A percentile compares a stretch with the other conserved stretches of the same genome.
phyloP scores from a whole-genome alignment of 257 asterid species.

The Asclepias syriaca region DNA sequence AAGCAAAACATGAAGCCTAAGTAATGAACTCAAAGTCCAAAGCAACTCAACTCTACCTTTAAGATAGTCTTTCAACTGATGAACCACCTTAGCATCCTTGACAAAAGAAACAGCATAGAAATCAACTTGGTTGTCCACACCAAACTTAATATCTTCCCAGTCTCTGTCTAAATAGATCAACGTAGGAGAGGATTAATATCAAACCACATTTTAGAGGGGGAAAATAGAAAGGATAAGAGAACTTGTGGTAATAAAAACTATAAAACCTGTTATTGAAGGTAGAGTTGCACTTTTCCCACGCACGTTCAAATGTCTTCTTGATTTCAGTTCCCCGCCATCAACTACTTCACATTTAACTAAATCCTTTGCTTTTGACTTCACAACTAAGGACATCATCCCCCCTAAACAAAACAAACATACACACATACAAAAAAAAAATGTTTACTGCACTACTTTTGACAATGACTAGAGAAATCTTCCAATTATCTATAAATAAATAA shows the following conservation, averaged over 20 bases:
- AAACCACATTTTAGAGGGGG: neutral
- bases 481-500: too few species aligned
- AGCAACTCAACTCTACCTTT: slow-evolving; percentile 37
- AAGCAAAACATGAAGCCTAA: slow-evolving; percentile 6
- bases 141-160: slow-evolving; percentile 98
- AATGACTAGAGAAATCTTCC: neutral
- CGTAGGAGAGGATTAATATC: neutral
- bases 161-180: slow-evolving; percentile 59
- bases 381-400: slow-evolving; percentile 97
- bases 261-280: slow-evolving; percentile 92
- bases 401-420: slow-evolving; percentile 30
- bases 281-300: slow-evolving; percentile 97
- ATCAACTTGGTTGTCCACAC: slow-evolving; percentile 93
- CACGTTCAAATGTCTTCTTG: slow-evolving; percentile 92
- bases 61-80: slow-evolving; percentile 81
- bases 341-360: slow-evolving; percentile 71
- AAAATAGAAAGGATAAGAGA: neutral
- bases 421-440: neutral
- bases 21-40: slow-evolving; percentile 10
- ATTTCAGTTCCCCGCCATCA: slow-evolving; percentile 96
- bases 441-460: neutral
- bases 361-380: slow-evolving; percentile 68
- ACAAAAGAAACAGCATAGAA: slow-evolving; percentile 98
- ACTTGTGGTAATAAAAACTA: slow-evolving; percentile 10
- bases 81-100: slow-evolving; percentile 91